Conservation (phyloP, 179 eudicot genomes). For the Camellia oleifera region DNA sequence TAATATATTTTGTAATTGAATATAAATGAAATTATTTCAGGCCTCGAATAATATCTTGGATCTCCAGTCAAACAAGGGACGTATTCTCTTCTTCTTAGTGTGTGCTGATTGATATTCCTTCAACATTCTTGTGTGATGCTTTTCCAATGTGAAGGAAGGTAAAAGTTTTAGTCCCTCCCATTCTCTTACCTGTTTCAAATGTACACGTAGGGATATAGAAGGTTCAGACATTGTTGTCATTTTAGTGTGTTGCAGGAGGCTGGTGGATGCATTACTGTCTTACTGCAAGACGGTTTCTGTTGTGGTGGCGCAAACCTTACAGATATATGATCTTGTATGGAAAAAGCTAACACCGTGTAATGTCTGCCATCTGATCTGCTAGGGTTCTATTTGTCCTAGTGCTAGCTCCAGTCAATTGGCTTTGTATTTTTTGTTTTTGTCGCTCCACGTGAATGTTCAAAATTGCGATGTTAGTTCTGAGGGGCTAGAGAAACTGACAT, state of each 20-base stretch:
- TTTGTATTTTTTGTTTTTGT: neutral
- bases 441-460: neutral
- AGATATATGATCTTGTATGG: neutral
- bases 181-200: neutral
- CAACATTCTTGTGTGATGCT: neutral
- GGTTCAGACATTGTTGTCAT: neutral
- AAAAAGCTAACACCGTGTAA: too few relatives aligned
- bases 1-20: neutral
- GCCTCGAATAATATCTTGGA: neutral
- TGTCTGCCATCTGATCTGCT: too few relatives aligned
- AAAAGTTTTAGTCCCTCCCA: neutral
- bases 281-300: neutral
- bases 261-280: neutral
- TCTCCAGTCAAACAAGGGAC: neutral
- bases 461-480: neutral
- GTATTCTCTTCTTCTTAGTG: neutral
- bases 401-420: too few relatives aligned
- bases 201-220: too few relatives aligned
- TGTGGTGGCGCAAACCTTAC: neutral
- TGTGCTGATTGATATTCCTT: neutral
- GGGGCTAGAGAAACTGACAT: neutral
- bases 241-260: neutral
- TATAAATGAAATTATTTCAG: neutral
- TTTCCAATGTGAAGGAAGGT: neutral
- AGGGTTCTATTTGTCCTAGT: too few relatives aligned